Conservation (phyloP, 2,329 filamentous ascomycete species). For the Hymenoscyphus repandus region DNA sequence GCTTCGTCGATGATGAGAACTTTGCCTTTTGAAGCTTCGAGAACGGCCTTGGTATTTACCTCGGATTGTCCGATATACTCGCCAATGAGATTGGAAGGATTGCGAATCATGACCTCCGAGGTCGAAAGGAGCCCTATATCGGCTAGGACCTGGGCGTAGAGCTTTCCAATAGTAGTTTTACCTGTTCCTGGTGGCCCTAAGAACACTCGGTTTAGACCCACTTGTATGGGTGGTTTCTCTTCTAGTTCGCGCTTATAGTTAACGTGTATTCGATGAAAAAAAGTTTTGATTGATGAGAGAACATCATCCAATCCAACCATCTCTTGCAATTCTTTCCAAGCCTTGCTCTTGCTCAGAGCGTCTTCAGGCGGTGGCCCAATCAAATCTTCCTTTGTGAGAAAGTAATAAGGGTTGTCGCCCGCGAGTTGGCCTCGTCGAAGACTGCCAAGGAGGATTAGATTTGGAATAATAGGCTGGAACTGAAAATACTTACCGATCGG, state of each 20-base stretch:
- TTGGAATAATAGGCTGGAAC: too few species aligned
- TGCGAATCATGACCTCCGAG: constrained; percentile 50
- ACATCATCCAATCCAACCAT: constrained; percentile 52
- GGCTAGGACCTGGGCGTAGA: constrained; percentile 64
- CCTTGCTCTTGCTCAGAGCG: constrained; percentile 43
- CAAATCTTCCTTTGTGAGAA: constrained; percentile 59
- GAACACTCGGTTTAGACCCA: constrained; percentile 63
- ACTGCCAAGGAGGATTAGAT: too few species aligned
- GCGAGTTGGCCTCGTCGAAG: too few species aligned
- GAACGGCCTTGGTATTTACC: constrained; percentile 63
- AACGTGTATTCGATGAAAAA: constrained; percentile 49
- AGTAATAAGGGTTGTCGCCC: too few species aligned
- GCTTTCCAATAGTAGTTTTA: constrained; percentile 68
- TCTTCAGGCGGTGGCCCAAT: constrained; percentile 60
- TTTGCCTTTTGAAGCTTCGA: constrained; percentile 61
- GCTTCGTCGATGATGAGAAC: constrained; percentile 76
- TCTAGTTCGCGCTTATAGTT: constrained; percentile 56
- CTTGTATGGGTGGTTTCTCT: constrained; percentile 55
- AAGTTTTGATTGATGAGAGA: constrained; percentile 44
- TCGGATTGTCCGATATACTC: constrained; percentile 59
- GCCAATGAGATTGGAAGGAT: constrained; percentile 67
- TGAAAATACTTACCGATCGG: constrained; percentile 11
- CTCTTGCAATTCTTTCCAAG: constrained; percentile 52
- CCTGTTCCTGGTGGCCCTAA: constrained; percentile 68
- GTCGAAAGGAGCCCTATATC: constrained; percentile 49